Percentiles rank a stretch among this genome's conserved stretches.
Evolutionary conservation across 306 rosid species (phyloP).

Genomic region (Alnus glutinosa): DNA sequence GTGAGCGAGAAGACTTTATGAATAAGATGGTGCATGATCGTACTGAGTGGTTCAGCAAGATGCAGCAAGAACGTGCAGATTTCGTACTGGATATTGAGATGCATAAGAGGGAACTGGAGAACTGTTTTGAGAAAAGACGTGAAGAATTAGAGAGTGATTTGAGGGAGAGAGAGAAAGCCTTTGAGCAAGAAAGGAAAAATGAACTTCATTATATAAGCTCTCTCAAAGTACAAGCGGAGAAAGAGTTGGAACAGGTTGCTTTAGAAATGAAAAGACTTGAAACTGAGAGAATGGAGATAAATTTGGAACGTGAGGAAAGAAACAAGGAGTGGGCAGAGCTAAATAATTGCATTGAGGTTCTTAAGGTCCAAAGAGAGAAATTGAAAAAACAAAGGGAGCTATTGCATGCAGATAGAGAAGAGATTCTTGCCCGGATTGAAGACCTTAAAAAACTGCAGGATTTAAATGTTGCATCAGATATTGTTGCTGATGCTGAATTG

Average conservation of each 20-base stretch:
- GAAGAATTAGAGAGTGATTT: conserved; percentile 85
- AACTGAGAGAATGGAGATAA: conserved; percentile 74
- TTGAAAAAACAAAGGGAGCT: conserved; percentile 81
- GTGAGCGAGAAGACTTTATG: conserved; percentile 86
- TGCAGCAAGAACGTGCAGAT: conserved; percentile 87
- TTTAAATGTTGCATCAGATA: conserved; percentile 66
- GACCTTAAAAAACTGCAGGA: conserved; percentile 67
- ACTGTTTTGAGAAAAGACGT: conserved; percentile 78
- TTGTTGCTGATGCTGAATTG: conserved; percentile 46
- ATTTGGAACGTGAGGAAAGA: conserved; percentile 79
- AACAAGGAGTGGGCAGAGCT: conserved; percentile 92
- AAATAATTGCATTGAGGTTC: conserved; percentile 78
- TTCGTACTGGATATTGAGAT: conserved; percentile 74
- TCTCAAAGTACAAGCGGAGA: conserved; percentile 69
- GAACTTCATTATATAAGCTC: conserved; percentile 57
- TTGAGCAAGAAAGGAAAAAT: conserved; percentile 77
- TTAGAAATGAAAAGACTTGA: conserved; percentile 77
- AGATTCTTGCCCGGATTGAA: conserved; percentile 71
- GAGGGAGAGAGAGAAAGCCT: conserved; percentile 64
- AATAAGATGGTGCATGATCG: conserved; percentile 78
- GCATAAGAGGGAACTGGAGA: conserved; percentile 72
- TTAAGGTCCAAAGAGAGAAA: conserved; percentile 83
- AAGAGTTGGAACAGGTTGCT: conserved; percentile 75
- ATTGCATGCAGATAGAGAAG: conserved; percentile 79
- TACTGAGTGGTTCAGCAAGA: conserved; percentile 81